Percentiles rank a stretch among this genome's conserved stretches.
phyloP scores from a whole-genome alignment of 768 basidiomycete species.

The Sarcodon aspratus region DNA sequence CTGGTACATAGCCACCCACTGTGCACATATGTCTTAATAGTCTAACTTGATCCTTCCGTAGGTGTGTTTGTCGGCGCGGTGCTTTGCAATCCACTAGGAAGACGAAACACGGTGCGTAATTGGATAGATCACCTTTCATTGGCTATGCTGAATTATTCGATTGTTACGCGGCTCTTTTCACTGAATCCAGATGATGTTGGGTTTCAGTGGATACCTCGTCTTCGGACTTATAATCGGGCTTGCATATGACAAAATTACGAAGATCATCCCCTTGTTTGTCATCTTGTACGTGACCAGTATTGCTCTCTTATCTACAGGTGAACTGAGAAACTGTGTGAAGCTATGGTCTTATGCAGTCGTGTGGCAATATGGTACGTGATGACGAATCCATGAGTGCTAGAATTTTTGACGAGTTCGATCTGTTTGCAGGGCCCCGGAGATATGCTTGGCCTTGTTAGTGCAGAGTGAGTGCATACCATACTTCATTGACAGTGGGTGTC shows the following conservation, averaged over 20 bases:
- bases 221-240: slow-evolving; percentile 52
- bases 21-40: neutral
- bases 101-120: slow-evolving; percentile 41
- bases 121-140: neutral
- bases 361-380: slow-evolving; percentile 45
- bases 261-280: slow-evolving; percentile 53
- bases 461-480: slow-evolving; percentile 35
- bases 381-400: neutral
- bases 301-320: neutral
- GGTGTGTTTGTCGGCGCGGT: slow-evolving; percentile 26
- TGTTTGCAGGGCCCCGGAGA: slow-evolving; percentile 51
- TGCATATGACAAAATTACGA: slow-evolving; percentile 50
- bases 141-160: neutral
- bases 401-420: neutral
- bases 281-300: slow-evolving; percentile 36
- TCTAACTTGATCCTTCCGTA: slow-evolving; percentile 22
- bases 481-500: neutral
- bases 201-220: slow-evolving; percentile 57
- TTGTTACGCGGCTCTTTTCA: neutral
- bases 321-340: slow-evolving; percentile 16
- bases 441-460: slow-evolving; percentile 55
- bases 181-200: slow-evolving; percentile 43
- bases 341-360: slow-evolving; percentile 64
- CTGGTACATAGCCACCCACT: slow-evolving; percentile 25
- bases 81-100: slow-evolving; percentile 41